phyloP scores from a whole-genome alignment of 2,329 filamentous ascomycete genomes.

The Trichoderma polysporum region DNA sequence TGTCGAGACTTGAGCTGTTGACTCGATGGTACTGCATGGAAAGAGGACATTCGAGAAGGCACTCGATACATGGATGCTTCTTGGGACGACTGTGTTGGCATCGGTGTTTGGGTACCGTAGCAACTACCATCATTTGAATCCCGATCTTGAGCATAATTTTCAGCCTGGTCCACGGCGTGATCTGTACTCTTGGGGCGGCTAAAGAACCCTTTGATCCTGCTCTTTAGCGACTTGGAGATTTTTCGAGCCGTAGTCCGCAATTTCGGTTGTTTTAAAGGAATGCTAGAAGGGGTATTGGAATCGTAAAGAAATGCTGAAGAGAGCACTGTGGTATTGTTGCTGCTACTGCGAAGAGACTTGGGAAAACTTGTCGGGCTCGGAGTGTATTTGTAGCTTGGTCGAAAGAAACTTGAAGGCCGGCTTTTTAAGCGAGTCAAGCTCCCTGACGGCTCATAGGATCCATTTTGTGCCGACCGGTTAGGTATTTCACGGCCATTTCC shows the following conservation, averaged over 20 bases:
- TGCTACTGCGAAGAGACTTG: slow-evolving; percentile 51
- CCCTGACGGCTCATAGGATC: slow-evolving; percentile 37
- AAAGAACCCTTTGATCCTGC: slow-evolving; percentile 53
- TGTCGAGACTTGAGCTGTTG: slow-evolving; percentile 52
- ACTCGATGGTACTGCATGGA: slow-evolving; percentile 48
- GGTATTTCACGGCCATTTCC: slow-evolving; percentile 35
- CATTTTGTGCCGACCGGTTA: slow-evolving; percentile 38
- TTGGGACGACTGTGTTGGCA: slow-evolving; percentile 32
- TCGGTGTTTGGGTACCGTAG: slow-evolving; percentile 34
- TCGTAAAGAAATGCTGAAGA: slow-evolving; percentile 34
- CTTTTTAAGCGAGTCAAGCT: slow-evolving; percentile 38
- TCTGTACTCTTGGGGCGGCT: slow-evolving; percentile 29
- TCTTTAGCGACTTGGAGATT: slow-evolving; percentile 61
- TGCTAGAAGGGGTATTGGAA: slow-evolving; percentile 22
- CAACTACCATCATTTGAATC: slow-evolving; percentile 33
- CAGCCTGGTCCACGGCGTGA: slow-evolving; percentile 17
- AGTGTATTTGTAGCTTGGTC: slow-evolving; percentile 37
- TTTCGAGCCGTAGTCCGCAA: slow-evolving; percentile 57
- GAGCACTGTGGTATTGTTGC: slow-evolving; percentile 39
- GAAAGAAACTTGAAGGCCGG: slow-evolving; percentile 47
- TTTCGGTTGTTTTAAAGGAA: slow-evolving; percentile 29
- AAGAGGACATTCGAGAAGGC: slow-evolving; percentile 48
- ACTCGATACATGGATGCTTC: slow-evolving; percentile 50
- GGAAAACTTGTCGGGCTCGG: slow-evolving; percentile 42
- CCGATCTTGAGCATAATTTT: slow-evolving; percentile 20